Percentiles rank a stretch among this genome's conserved stretches.
These are phyloP conservation scores for Heterobasidion irregulare DNA, from an alignment of 1,284 basidiomycete species.

Conservation along the genomic window DNA sequence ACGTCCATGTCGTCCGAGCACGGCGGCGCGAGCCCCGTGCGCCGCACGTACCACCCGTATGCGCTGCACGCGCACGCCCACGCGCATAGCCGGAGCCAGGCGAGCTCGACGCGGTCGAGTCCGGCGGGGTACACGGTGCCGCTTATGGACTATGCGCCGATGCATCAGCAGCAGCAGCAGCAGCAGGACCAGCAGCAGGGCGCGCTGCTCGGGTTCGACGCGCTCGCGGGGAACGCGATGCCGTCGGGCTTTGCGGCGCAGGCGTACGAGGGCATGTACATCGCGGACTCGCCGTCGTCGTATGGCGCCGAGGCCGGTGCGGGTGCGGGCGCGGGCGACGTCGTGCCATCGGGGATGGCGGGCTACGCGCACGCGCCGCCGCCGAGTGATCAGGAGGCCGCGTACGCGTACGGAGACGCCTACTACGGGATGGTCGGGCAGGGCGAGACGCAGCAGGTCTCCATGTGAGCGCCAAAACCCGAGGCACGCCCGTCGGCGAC, in stretches of 20 bases:
- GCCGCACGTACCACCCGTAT: slow-evolving; percentile 8
- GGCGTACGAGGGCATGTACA: not conserved
- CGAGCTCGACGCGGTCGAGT: slow-evolving; percentile 32
- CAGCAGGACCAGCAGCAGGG: slow-evolving; percentile 7
- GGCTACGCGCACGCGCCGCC: not conserved
- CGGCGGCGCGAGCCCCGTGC: slow-evolving; percentile 12
- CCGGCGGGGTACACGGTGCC: slow-evolving; percentile 43
- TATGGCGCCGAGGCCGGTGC: not conserved
- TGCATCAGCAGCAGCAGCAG: slow-evolving; percentile 9
- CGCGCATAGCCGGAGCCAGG: not conserved
- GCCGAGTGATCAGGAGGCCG: not conserved
- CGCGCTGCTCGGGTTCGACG: not conserved
- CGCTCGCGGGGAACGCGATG: not conserved
- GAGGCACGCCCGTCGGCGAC: not conserved
- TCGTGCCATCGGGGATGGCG: not conserved
- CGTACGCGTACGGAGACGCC: not conserved
- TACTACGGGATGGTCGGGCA: not conserved
- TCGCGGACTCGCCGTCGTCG: not conserved
- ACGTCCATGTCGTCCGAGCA: slow-evolving; percentile 34
- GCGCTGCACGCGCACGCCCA: not conserved
- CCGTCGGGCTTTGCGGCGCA: not conserved
- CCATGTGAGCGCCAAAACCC: slow-evolving; percentile 7
- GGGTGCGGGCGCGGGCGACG: no score
- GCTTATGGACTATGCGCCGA: slow-evolving; percentile 22
- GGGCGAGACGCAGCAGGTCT: slow-evolving; percentile 8